These are phyloP conservation scores for Coemansia biformis DNA, from an alignment of 192 early-diverging fungal species.

Conservation along the genomic window DNA sequence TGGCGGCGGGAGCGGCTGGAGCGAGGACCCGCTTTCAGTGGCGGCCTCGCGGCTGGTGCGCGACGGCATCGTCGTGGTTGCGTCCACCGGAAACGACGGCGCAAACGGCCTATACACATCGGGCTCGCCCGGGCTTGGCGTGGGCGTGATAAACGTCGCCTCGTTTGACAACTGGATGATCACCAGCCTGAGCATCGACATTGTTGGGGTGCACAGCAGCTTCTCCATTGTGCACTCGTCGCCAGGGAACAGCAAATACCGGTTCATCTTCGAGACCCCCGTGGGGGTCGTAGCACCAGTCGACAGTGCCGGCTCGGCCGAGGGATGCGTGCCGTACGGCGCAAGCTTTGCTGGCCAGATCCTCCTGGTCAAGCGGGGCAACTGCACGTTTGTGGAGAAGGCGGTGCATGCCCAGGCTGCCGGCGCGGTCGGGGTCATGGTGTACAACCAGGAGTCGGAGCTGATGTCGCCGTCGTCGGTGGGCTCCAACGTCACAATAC, in stretches of 20 bases:
- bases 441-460: constrained; percentile 55
- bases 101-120: constrained; percentile 57
- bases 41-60: constrained; percentile 53
- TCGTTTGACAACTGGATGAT: constrained; percentile 45
- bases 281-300: constrained; percentile 40
- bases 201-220: constrained; percentile 29
- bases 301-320: constrained; percentile 46
- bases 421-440: constrained; percentile 59
- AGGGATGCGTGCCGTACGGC: constrained; percentile 54
- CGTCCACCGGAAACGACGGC: constrained; percentile 65
- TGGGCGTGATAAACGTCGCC: constrained; percentile 55
- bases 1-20: constrained; percentile 61
- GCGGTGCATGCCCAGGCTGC: constrained; percentile 49
- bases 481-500: constrained; percentile 47
- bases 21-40: constrained; percentile 56
- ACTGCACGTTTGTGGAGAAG: constrained; percentile 65
- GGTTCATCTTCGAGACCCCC: constrained; percentile 28
- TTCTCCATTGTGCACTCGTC: constrained; percentile 47
- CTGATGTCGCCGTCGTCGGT: constrained; percentile 43
- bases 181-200: constrained; percentile 39
- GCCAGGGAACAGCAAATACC: constrained; percentile 43
- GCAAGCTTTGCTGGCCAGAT: constrained; percentile 48
- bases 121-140: constrained; percentile 56
- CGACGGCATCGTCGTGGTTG: constrained; percentile 51
- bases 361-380: constrained; percentile 62